A percentile compares a stretch with the other conserved stretches of the same genome.
Evolutionary conservation across 768 basidiomycete genomes (phyloP).

Genomic region (Rhizopogon vesiculosus): DNA sequence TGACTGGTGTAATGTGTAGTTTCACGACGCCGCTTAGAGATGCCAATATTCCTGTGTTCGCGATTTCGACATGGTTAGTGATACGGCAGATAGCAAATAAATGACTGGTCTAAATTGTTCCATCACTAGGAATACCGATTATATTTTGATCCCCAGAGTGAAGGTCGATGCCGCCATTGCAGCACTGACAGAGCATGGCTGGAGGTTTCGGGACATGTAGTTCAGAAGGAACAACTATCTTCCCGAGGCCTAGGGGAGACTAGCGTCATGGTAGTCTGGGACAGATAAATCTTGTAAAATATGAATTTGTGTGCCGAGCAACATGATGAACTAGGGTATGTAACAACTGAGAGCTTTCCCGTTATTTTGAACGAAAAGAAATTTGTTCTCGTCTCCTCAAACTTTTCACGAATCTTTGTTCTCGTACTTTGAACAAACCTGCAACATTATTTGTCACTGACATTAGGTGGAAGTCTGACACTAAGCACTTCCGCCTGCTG

Average conservation of each 20-base stretch:
- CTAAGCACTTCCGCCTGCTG: neutral
- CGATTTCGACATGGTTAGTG: constrained; percentile 56
- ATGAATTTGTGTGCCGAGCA: no score
- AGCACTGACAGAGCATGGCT: constrained; percentile 46
- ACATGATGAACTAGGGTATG: no score
- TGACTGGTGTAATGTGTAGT: constrained; percentile 53
- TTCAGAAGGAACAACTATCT: no score
- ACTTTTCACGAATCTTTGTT: neutral
- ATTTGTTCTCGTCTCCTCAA: neutral
- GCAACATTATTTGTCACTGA: neutral
- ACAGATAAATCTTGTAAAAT: no score
- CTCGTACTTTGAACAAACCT: neutral
- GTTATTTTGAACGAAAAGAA: neutral
- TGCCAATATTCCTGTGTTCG: constrained; percentile 52
- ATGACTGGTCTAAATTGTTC: neutral
- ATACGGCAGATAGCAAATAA: neutral
- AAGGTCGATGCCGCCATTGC: constrained; percentile 36
- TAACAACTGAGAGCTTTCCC: no score
- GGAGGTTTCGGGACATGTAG: constrained; percentile 25
- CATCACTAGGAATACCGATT: constrained; percentile 57
- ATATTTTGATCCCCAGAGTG: constrained; percentile 49
- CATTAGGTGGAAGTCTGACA: neutral
- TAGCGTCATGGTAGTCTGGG: no score
- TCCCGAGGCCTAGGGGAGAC: no score
- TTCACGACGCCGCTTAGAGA: constrained; percentile 50